A percentile compares a stretch with the other conserved stretches of the same genome.
These are phyloP conservation scores for Xylariaceae sp. DNA, from an alignment of 2,329 filamentous ascomycete genomes.

Conservation along the genomic window DNA sequence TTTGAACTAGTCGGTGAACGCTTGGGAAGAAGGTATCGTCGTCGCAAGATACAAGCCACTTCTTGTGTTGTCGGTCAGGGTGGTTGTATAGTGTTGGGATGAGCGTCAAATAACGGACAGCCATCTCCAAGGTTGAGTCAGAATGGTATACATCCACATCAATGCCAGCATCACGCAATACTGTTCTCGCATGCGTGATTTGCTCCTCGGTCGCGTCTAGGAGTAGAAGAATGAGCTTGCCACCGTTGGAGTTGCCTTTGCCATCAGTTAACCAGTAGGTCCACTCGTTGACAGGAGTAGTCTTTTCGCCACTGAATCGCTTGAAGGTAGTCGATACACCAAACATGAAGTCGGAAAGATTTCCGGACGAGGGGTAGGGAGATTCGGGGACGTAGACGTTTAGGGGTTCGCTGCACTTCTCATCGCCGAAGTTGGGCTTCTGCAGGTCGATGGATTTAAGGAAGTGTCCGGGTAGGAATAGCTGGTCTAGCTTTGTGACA, in stretches of 20 bases:
- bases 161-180: constrained; percentile 45
- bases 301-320: constrained; percentile 46
- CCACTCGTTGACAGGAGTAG: constrained; percentile 53
- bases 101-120: constrained; percentile 51
- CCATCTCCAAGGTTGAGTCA: constrained; percentile 50
- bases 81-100: constrained; percentile 51
- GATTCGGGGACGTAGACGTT: constrained; percentile 48
- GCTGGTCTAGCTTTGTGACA: constrained; percentile 45
- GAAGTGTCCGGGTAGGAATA: constrained; percentile 40
- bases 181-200: constrained; percentile 43
- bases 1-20: constrained; percentile 48
- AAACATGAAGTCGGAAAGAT: constrained; percentile 53
- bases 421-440: constrained; percentile 36
- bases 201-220: constrained; percentile 48
- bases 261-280: constrained; percentile 55
- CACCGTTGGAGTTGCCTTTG: constrained; percentile 50
- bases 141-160: constrained; percentile 53
- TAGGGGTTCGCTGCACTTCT: constrained; percentile 45
- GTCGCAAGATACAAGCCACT: constrained; percentile 58
- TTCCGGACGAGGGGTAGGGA: constrained; percentile 44
- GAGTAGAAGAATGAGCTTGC: constrained; percentile 49
- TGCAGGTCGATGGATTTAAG: constrained; percentile 44
- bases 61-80: constrained; percentile 42
- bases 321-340: constrained; percentile 54
- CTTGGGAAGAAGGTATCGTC: constrained; percentile 62